These are phyloP conservation scores for Candida coquimbonensis DNA, from an alignment of 805 yeast species.

Conservation along the genomic window DNA sequence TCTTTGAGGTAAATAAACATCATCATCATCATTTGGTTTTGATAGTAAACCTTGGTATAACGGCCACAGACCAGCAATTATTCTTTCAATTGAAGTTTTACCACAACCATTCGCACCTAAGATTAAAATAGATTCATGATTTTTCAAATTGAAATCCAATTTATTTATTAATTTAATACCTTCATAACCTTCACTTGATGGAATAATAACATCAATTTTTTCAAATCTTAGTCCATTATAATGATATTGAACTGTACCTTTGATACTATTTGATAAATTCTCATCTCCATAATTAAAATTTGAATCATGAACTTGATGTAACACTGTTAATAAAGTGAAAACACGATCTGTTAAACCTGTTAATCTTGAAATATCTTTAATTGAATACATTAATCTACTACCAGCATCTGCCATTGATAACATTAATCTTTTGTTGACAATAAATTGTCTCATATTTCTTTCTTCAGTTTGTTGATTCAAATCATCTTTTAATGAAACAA, in stretches of 20 bases:
- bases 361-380: slow-evolving; percentile 83
- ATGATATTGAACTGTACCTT: slow-evolving; percentile 74
- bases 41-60: slow-evolving; percentile 76
- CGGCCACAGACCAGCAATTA: slow-evolving; percentile 90
- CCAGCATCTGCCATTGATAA: slow-evolving; percentile 93
- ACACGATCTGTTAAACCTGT: slow-evolving; percentile 89
- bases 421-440: slow-evolving; percentile 86
- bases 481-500: slow-evolving; percentile 37
- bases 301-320: slow-evolving; percentile 74
- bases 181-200: slow-evolving; percentile 52
- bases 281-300: slow-evolving; percentile 34
- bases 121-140: slow-evolving; percentile 59
- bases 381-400: slow-evolving; percentile 87
- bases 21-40: slow-evolving; percentile 63
- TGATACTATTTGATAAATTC: slow-evolving; percentile 43
- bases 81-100: slow-evolving; percentile 76
- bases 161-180: slow-evolving; percentile 57
- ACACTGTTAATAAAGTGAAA: slow-evolving; percentile 62
- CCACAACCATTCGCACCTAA: slow-evolving; percentile 89
- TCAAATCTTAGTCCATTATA: slow-evolving; percentile 79
- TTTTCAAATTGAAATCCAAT: slow-evolving; percentile 47
- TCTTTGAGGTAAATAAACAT: slow-evolving; percentile 77
- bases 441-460: slow-evolving; percentile 75
- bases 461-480: slow-evolving; percentile 29
- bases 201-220: slow-evolving; percentile 74